These are phyloP conservation scores for Mortierella polycephala DNA, from an alignment of 371 early-diverging fungal species.

Conservation along the genomic window DNA sequence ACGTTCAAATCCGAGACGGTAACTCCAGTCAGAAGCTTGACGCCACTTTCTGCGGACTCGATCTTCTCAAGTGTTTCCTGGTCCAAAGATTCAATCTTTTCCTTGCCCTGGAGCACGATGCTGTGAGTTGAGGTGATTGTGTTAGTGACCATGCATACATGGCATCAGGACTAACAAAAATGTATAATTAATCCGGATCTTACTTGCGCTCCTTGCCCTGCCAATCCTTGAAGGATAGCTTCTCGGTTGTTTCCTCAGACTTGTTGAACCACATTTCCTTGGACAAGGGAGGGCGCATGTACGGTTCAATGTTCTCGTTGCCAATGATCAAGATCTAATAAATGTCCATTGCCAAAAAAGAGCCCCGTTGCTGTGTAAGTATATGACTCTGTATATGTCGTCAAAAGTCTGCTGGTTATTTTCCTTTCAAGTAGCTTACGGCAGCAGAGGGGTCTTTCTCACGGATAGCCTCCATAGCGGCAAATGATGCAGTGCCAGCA, in stretches of 20 bases:
- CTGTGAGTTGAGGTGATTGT: constrained; percentile 6
- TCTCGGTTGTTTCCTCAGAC: constrained; percentile 58
- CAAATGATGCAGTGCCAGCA: constrained; percentile 76
- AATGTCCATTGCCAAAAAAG: background rate
- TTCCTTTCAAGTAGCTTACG: constrained; percentile 48
- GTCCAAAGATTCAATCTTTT: constrained; percentile 36
- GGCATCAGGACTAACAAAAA: background rate
- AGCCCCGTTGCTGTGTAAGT: background rate
- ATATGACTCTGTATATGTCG: background rate
- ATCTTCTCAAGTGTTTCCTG: constrained; percentile 40
- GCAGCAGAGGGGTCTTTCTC: constrained; percentile 75
- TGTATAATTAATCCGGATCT: background rate
- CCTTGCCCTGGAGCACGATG: constrained; percentile 50
- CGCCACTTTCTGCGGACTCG: constrained; percentile 56
- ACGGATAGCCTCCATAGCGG: constrained; percentile 76
- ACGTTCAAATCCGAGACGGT: constrained; percentile 67
- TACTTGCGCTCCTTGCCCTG: constrained; percentile 73
- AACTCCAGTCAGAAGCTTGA: constrained; percentile 63
- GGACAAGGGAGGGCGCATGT: constrained; percentile 78
- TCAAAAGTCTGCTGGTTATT: too few relatives aligned
- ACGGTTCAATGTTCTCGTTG: constrained; percentile 71
- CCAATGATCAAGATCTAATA: constrained; percentile 72
- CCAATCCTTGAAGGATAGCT: constrained; percentile 77
- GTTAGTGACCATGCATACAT: background rate
- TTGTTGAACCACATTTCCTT: constrained; percentile 84